phyloP scores from a whole-genome alignment of 305 asterid genomes.

The Fraxinus sp. region DNA sequence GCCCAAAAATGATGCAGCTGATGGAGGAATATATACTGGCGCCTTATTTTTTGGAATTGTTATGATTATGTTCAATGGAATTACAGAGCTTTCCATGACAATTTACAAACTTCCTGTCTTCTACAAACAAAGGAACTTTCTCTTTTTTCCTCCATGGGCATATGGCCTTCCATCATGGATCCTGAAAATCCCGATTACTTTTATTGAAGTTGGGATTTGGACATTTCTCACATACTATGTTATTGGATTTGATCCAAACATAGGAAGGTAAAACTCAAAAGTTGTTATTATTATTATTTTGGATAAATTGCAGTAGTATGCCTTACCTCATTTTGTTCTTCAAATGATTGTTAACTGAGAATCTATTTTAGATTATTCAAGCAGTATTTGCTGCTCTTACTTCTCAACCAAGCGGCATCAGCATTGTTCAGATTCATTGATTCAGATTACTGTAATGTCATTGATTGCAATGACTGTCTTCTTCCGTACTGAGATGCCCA shows the following conservation, averaged over 20 bases:
- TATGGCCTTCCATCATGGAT: conserved; percentile 73
- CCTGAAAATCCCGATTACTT: conserved; percentile 56
- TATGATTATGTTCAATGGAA: conserved; percentile 56
- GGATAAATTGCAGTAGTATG: background rate
- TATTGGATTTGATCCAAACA: conserved; percentile 69
- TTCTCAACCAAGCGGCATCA: conserved; percentile 47
- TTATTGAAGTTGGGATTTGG: conserved; percentile 63
- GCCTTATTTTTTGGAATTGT: conserved; percentile 45
- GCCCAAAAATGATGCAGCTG: conserved; percentile 34
- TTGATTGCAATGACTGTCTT: conserved; percentile 49
- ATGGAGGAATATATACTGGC: conserved; percentile 51
- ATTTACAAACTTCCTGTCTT: conserved; percentile 71
- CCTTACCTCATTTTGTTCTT: background rate
- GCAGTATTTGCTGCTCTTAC: conserved; percentile 52
- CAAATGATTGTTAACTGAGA: conserved; percentile 1
- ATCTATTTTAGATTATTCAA: conserved; percentile 52
- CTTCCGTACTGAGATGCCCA: conserved; percentile 56
- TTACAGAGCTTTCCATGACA: conserved; percentile 57
- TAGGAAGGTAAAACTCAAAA: conserved; percentile 43
- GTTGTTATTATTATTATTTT: background rate
- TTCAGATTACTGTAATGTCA: conserved; percentile 47
- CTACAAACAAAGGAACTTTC: conserved; percentile 75
- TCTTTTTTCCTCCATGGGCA: conserved; percentile 75
- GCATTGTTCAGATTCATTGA: conserved; percentile 61
- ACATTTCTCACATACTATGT: conserved; percentile 62